phyloP scores from a whole-genome alignment of 768 basidiomycete species.

The Mrakia gelida region DNA sequence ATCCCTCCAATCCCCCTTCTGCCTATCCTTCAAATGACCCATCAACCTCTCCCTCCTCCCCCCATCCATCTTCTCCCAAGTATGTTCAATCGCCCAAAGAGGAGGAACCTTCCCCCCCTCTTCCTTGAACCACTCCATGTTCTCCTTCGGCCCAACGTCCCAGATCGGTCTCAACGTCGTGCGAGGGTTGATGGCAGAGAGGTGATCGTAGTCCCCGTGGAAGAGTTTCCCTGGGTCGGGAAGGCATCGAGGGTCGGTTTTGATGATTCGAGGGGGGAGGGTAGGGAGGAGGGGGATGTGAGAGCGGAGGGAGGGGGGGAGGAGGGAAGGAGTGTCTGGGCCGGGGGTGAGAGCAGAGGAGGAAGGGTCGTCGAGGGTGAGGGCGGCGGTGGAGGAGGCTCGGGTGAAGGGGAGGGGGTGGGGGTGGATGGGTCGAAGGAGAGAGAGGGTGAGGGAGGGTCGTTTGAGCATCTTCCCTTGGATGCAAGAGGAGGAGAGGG shows the following conservation, averaged over 20 bases:
- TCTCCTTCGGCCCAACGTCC: constrained; percentile 9
- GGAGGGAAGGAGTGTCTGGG: neutral
- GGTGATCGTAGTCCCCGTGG: neutral
- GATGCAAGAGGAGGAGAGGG: neutral
- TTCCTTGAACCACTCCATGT: neutral
- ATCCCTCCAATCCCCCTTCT: constrained; percentile 31
- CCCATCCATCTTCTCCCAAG: constrained; percentile 24
- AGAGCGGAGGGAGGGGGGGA: neutral
- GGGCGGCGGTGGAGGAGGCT: neutral
- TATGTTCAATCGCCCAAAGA: neutral
- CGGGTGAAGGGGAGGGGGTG: neutral
- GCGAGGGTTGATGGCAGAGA: neutral
- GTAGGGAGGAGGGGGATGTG: neutral
- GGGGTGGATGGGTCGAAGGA: neutral
- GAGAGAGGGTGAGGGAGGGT: neutral
- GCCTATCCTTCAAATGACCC: constrained; percentile 28
- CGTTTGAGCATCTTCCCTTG: neutral
- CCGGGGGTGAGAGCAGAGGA: neutral
- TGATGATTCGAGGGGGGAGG: neutral
- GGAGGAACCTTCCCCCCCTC: neutral
- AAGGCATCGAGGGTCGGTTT: neutral
- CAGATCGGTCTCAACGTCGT: neutral
- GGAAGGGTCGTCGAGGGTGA: neutral
- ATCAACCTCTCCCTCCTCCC: constrained; percentile 22
- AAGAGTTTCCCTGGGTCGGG: neutral